These are phyloP conservation scores for Ramaria sp. DNA, from an alignment of 768 basidiomycete species.

Conservation along the genomic window DNA sequence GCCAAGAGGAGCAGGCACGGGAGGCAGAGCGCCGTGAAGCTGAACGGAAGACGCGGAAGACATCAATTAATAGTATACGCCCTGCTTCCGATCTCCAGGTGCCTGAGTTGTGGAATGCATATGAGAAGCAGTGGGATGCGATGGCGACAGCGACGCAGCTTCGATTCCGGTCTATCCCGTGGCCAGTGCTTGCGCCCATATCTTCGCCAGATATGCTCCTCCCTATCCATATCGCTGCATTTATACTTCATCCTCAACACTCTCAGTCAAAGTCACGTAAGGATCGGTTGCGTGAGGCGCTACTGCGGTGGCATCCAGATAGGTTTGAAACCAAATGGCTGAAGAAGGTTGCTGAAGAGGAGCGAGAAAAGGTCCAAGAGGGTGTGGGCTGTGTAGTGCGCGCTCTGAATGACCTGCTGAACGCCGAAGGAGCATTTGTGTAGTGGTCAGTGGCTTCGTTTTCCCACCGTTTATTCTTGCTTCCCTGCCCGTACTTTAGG, in stretches of 20 bases:
- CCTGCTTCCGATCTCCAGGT: slow-evolving; percentile 2
- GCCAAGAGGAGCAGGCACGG: slow-evolving; percentile 11
- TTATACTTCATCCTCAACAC: slow-evolving; percentile 57
- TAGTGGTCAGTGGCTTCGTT: background rate
- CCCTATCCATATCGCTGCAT: slow-evolving; percentile 39
- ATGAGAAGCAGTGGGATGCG: slow-evolving; percentile 13
- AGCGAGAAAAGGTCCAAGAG: slow-evolving; percentile 55
- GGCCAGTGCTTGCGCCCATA: slow-evolving; percentile 48
- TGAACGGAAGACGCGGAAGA: slow-evolving; percentile 5
- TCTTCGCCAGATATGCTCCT: slow-evolving; percentile 37
- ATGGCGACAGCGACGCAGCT: slow-evolving; percentile 27
- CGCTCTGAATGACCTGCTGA: slow-evolving; percentile 60
- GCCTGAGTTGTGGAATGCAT: slow-evolving; percentile 10
- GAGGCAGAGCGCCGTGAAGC: slow-evolving; percentile 5
- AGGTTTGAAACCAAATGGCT: slow-evolving; percentile 64
- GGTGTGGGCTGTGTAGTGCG: slow-evolving; percentile 68
- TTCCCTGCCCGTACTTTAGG: background rate
- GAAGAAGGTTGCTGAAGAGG: slow-evolving; percentile 48
- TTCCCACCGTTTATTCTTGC: background rate
- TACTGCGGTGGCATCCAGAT: slow-evolving; percentile 75
- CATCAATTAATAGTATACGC: background rate
- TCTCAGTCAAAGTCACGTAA: slow-evolving; percentile 47
- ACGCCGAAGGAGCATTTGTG: slow-evolving; percentile 9
- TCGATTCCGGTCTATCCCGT: slow-evolving; percentile 55
- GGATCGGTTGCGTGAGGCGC: slow-evolving; percentile 66